Percentiles rank a stretch among this genome's conserved stretches.
Evolutionary conservation across 495 filamentous ascomycete genomes (phyloP).

Genomic region (Parathielavia appendiculata): DNA sequence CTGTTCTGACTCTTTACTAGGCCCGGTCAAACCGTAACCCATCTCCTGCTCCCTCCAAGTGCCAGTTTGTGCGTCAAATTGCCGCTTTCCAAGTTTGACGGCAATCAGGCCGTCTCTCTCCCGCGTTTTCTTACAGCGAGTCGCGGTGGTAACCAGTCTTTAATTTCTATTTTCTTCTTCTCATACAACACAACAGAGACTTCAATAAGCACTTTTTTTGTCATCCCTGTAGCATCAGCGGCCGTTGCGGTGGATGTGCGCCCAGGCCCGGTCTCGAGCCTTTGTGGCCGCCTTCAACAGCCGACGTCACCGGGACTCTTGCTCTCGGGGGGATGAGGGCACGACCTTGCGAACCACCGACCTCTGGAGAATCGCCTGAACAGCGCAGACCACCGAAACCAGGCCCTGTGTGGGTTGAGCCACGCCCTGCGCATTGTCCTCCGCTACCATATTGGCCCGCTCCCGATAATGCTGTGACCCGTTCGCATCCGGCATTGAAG

Average conservation of each 20-base stretch:
- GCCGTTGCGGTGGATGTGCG: slow-evolving; percentile 13
- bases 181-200: no score
- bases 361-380: background rate
- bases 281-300: slow-evolving; percentile 13
- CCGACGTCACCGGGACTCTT: slow-evolving; percentile 17
- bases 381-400: background rate
- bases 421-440: background rate
- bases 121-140: no score
- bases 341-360: background rate
- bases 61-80: no score
- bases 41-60: no score
- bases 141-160: no score
- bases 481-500: slow-evolving; percentile 7
- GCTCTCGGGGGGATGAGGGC: slow-evolving; percentile 8
- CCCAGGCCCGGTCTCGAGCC: slow-evolving; percentile 11
- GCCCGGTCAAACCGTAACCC: no score
- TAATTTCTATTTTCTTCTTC: background rate
- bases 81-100: no score
- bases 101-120: no score
- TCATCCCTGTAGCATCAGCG: background rate
- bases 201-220: background rate
- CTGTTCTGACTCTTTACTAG: no score
- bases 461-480: slow-evolving; percentile 20
- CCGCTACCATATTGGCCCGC: background rate
- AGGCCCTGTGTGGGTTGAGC: background rate